Evolutionary conservation across 108 stramenopile genomes (phyloP).

Genomic region (Cylindrotheca closterium): DNA sequence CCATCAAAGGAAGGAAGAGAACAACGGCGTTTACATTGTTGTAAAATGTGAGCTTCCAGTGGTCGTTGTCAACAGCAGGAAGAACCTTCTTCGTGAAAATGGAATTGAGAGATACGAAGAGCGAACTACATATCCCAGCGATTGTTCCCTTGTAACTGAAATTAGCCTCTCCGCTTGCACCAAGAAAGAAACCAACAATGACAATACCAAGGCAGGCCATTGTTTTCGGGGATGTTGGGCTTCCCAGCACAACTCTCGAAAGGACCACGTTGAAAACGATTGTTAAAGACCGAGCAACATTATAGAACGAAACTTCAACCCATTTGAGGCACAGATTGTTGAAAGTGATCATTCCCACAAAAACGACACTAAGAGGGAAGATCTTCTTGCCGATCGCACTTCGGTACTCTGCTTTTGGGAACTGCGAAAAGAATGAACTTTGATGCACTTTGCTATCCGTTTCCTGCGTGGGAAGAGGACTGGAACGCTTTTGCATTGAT

Average conservation of each 20-base stretch:
- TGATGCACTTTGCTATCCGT: constrained; percentile 27
- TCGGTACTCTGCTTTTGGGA: constrained; percentile 83
- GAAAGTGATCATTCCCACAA: constrained; percentile 96
- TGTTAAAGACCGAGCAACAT: constrained; percentile 92
- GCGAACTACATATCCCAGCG: constrained; percentile 82
- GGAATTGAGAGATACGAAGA: constrained; percentile 93
- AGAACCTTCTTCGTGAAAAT: constrained; percentile 93
- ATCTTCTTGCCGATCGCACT: constrained; percentile 50
- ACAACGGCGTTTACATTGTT: constrained; percentile 94
- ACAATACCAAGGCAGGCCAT: constrained; percentile 79
- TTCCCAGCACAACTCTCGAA: constrained; percentile 74
- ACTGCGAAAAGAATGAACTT: constrained; percentile 78
- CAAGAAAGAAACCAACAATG: constrained; percentile 88
- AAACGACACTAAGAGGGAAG: constrained; percentile 79
- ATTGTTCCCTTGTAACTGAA: constrained; percentile 84
- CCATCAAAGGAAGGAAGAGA: constrained; percentile 86
- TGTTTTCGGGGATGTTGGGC: constrained; percentile 65
- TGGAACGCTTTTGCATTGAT: constrained; percentile 32
- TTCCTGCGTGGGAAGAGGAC: constrained; percentile 14
- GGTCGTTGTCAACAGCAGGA: constrained; percentile 87
- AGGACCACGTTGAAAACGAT: constrained; percentile 95
- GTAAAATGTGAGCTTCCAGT: constrained; percentile 91
- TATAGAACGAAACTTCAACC: constrained; percentile 97
- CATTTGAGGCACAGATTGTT: constrained; percentile 94
- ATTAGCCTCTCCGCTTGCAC: constrained; percentile 83